A percentile compares a stretch with the other conserved stretches of the same genome.
Conservation (phyloP, 805 yeast species). For the Saturnispora besseyi region DNA sequence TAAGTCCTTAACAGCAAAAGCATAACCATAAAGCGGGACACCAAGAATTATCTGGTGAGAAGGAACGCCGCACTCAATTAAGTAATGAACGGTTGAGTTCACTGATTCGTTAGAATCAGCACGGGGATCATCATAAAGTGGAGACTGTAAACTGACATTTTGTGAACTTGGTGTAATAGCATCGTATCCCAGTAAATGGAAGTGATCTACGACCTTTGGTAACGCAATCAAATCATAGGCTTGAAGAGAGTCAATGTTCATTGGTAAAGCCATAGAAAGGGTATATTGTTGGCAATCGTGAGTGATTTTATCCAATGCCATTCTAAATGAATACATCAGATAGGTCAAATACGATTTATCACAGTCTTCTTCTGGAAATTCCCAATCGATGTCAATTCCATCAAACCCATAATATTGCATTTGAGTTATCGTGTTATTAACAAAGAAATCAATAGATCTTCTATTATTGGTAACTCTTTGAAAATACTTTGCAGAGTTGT, state of each 20-base stretch:
- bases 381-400: slow-evolving; percentile 95
- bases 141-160: slow-evolving; percentile 58
- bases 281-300: slow-evolving; percentile 28
- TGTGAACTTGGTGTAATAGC: slow-evolving; percentile 72
- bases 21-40: slow-evolving; percentile 76
- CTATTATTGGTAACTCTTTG: slow-evolving; percentile 22
- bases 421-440: slow-evolving; percentile 36
- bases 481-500: slow-evolving; percentile 40
- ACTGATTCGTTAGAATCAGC: slow-evolving; percentile 15
- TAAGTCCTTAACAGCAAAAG: slow-evolving; percentile 14
- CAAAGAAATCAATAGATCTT: slow-evolving; percentile 35
- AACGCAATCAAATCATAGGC: slow-evolving; percentile 42
- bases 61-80: slow-evolving; percentile 16
- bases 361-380: slow-evolving; percentile 47
- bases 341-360: slow-evolving; percentile 39
- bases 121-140: slow-evolving; percentile 34
- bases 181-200: slow-evolving; percentile 92
- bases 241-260: slow-evolving; percentile 38
- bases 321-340: slow-evolving; percentile 28
- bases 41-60: slow-evolving; percentile 53
- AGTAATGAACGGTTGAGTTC: slow-evolving; percentile 36
- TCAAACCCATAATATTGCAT: slow-evolving; percentile 60
- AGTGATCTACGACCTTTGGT: slow-evolving; percentile 50
- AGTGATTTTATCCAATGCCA: neutral
- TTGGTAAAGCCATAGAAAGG: slow-evolving; percentile 73